These are phyloP conservation scores for Phlegmacium glaucopus DNA, from an alignment of 768 basidiomycete genomes.

Conservation along the genomic window DNA sequence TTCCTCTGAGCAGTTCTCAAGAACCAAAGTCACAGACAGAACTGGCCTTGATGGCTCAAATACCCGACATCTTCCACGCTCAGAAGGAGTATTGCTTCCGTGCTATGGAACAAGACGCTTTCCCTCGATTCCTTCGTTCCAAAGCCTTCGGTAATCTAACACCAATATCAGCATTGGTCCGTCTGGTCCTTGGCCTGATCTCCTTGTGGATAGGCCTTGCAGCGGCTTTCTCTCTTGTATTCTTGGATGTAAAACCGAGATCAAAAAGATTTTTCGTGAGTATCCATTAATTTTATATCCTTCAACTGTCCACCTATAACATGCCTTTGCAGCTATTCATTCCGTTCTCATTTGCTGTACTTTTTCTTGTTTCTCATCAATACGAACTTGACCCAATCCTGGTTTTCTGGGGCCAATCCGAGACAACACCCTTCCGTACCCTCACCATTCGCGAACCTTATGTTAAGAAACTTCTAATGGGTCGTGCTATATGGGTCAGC, in stretches of 20 bases:
- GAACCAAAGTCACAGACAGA: slow-evolving; percentile 72
- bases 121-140: slow-evolving; percentile 89
- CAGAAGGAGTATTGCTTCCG: slow-evolving; percentile 98
- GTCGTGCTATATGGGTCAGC: slow-evolving; percentile 90
- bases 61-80: slow-evolving; percentile 95
- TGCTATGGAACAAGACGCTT: slow-evolving; percentile 94
- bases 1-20: slow-evolving; percentile 75
- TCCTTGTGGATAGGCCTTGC: slow-evolving; percentile 95
- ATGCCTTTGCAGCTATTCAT: slow-evolving; percentile 72
- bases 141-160: slow-evolving; percentile 99
- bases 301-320: slow-evolving; percentile 8
- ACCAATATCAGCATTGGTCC: slow-evolving; percentile 81
- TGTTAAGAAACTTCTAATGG: slow-evolving; percentile 84
- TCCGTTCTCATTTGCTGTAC: slow-evolving; percentile 85
- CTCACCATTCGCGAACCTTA: slow-evolving; percentile 91
- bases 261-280: slow-evolving; percentile 93
- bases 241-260: slow-evolving; percentile 91
- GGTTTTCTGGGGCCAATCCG: slow-evolving; percentile 89
- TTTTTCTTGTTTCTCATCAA: slow-evolving; percentile 92
- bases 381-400: slow-evolving; percentile 97
- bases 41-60: slow-evolving; percentile 74
- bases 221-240: slow-evolving; percentile 85
- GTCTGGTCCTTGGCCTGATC: slow-evolving; percentile 82
- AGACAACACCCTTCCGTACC: slow-evolving; percentile 95
- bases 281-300: slow-evolving; percentile 17